These are phyloP conservation scores for Cyanodermella asteris DNA, from an alignment of 2,329 filamentous ascomycete genomes.

Conservation along the genomic window DNA sequence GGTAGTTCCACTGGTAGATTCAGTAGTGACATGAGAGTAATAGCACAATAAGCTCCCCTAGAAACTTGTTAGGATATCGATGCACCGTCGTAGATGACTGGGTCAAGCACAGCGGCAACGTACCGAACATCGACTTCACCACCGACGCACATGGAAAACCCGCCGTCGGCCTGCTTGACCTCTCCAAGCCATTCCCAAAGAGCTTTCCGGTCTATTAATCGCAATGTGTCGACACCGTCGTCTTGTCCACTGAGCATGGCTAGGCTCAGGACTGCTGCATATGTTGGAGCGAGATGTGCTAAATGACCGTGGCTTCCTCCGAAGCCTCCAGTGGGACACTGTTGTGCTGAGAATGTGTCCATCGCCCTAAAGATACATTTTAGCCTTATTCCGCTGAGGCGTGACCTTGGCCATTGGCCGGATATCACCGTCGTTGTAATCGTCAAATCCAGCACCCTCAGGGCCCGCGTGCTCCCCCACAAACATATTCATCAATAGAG, in stretches of 20 bases:
- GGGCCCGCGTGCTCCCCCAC: too few species aligned
- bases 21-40: slow-evolving; percentile 64
- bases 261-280: slow-evolving; percentile 61
- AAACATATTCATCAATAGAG: too few species aligned
- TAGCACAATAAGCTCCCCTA: slow-evolving; percentile 78
- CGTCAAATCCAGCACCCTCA: too few species aligned
- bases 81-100: slow-evolving; percentile 6
- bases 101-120: slow-evolving; percentile 12
- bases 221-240: slow-evolving; percentile 43
- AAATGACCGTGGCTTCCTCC: slow-evolving; percentile 82
- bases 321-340: slow-evolving; percentile 69
- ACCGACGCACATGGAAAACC: slow-evolving; percentile 68
- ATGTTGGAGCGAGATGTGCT: slow-evolving; percentile 74
- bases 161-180: slow-evolving; percentile 70
- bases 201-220: slow-evolving; percentile 46
- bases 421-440: too few species aligned
- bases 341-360: slow-evolving; percentile 56
- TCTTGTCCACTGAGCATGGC: slow-evolving; percentile 56
- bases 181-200: slow-evolving; percentile 83
- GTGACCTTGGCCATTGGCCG: not conserved
- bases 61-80: too few species aligned
- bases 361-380: slow-evolving; percentile 30
- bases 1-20: slow-evolving; percentile 64
- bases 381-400: too few species aligned
- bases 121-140: slow-evolving; percentile 86